Conservation (phyloP, 2,329 filamentous ascomycete genomes). For the Scleromitrula shiraiana region DNA sequence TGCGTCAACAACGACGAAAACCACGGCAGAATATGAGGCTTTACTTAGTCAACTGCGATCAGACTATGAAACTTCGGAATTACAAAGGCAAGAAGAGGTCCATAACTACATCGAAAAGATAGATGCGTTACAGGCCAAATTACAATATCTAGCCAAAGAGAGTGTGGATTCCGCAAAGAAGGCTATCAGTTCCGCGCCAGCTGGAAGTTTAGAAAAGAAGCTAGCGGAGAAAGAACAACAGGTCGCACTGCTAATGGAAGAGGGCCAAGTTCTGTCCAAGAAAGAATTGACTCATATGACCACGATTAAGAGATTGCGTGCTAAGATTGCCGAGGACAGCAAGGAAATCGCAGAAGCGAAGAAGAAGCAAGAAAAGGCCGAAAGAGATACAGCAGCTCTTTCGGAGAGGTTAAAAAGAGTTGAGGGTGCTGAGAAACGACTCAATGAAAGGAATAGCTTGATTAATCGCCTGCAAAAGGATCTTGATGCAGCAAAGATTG, state of each 20-base stretch:
- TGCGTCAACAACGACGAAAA: constrained; percentile 7
- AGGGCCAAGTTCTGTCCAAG: constrained; percentile 81
- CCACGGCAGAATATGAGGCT: constrained; percentile 32
- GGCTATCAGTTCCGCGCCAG: constrained; percentile 50
- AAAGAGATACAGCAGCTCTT: constrained; percentile 40
- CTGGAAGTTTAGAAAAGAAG: constrained; percentile 65
- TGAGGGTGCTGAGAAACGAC: constrained; percentile 47
- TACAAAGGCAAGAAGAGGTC: constrained; percentile 68
- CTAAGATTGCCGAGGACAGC: constrained; percentile 57
- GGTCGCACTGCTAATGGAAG: constrained; percentile 82
- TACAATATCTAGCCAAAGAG: constrained; percentile 79
- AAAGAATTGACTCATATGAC: constrained; percentile 78
- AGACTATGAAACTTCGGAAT: constrained; percentile 24
- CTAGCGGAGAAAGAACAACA: constrained; percentile 84
- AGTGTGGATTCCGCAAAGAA: constrained; percentile 68
- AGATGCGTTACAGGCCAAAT: constrained; percentile 83
- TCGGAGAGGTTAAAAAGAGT: constrained; percentile 42
- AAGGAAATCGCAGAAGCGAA: constrained; percentile 53
- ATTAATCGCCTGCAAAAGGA: constrained; percentile 47
- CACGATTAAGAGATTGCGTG: constrained; percentile 72
- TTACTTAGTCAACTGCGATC: constrained; percentile 32
- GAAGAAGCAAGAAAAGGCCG: constrained; percentile 50
- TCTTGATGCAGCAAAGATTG: constrained; percentile 51
- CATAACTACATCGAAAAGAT: constrained; percentile 81
- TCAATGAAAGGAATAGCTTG: constrained; percentile 45